Evolutionary conservation across 257 asterid genomes (phyloP), one percentile per base, ranked within the genome.

Genomic region (Lithospermum erythrorhizon): DNA sequence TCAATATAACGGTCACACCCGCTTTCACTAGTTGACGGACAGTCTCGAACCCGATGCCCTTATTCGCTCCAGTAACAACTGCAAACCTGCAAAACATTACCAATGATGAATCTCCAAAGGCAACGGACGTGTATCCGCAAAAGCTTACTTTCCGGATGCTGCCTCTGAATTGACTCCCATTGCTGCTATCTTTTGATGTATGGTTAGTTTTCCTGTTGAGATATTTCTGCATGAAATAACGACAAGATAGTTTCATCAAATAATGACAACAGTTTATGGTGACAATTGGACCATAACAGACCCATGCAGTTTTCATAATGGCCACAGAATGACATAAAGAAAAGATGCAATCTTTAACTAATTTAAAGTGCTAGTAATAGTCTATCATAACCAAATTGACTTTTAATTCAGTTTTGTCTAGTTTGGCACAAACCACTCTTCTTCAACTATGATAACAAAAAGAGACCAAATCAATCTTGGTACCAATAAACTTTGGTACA

Each of bases 11-110:
- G n/a, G 78, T 75, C 27, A 73, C 73, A 4, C 95, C 94, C 41
- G 87, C 78, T 17, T 25, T 58, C 0, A 94, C 95, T 0, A 89
- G 87, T 71, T 81, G 91, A 25, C 87, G 79, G 48, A 70, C 95
- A 5, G 88, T 85, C 78, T 88, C 94, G 4, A 82, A 59, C 21
- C 95, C 95, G n/a, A 86, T 88, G 47, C 95, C 96, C 72, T 79
- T 83, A 83, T 88, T 88, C 7, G 90, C 96, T 69, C 96, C 96
- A 3, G 90, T 89, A 37, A 89, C 94, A 29, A 86, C 87, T 19
- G 90, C 96, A 64, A 72, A 77, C 76, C 96, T 85, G 62, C 11
- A 47, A 57, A 53, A 23, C 16, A 47, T 49, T 24, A 56, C 37
- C 32, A 56, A 56, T n/a, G n/a, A 25, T 22, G 1, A 19, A 22